Conservation (phyloP, 2,329 filamentous ascomycete species). For the Biscogniauxia mediterranea region DNA sequence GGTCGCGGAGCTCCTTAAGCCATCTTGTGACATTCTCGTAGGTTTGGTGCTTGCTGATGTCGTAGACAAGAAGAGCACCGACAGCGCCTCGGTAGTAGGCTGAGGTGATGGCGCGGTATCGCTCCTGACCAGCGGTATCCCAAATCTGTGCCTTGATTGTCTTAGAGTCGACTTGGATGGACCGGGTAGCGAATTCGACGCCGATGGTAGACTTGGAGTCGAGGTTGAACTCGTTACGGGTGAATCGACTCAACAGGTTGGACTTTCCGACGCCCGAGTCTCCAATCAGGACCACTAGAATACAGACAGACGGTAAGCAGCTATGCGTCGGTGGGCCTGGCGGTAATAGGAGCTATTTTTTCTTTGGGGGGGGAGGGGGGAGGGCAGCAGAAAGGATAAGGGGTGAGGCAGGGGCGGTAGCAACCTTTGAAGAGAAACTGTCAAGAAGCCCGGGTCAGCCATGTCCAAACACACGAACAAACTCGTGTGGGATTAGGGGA, state of each 20-base stretch:
- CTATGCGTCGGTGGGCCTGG: slow-evolving; percentile 21
- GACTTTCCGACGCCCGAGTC: slow-evolving; percentile 99
- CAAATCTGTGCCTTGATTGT: slow-evolving; percentile 99
- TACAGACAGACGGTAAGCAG: slow-evolving; percentile 30
- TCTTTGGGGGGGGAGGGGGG: slow-evolving; percentile 14
- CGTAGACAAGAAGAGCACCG: slow-evolving; percentile 95
- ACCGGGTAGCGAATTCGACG: slow-evolving; percentile 97
- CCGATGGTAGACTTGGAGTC: slow-evolving; percentile 99
- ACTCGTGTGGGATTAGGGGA: slow-evolving; percentile 19
- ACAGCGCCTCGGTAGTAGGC: slow-evolving; percentile 98
- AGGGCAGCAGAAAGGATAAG: slow-evolving; percentile 6
- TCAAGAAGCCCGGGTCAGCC: slow-evolving; percentile 36
- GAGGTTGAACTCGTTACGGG: slow-evolving; percentile 99
- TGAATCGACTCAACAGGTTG: slow-evolving; percentile 99
- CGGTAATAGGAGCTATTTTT: slow-evolving; percentile 18
- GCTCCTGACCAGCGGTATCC: slow-evolving; percentile 98
- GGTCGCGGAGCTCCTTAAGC: slow-evolving; percentile 97
- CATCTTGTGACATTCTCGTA: slow-evolving; percentile 99
- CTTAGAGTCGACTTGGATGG: slow-evolving; percentile 98
- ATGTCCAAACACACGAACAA: slow-evolving; percentile 12
- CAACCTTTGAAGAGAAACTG: slow-evolving; percentile 99
- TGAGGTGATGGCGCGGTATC: slow-evolving; percentile 98
- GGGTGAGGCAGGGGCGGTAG: slow-evolving; percentile 30
- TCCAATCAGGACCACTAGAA: slow-evolving; percentile 91
- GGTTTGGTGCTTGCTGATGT: slow-evolving; percentile 99